Base-by-base conservation (phyloP, 2,329 filamentous ascomycete genomes). In the Hirsutella rhossiliensis region DNA sequence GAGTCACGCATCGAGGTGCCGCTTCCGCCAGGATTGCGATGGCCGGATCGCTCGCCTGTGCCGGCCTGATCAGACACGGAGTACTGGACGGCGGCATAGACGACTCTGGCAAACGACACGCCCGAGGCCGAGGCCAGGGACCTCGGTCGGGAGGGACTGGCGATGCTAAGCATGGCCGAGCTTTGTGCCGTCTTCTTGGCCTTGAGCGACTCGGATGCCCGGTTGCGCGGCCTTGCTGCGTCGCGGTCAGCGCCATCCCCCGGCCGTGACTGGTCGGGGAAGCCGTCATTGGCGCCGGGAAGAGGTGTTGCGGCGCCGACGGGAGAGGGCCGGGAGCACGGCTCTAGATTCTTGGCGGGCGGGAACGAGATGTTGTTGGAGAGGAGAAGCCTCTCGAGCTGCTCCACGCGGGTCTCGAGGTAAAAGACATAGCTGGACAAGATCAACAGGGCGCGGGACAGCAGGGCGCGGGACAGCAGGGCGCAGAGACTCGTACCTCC, bases 91-190 rank as follows among this genome's bases (percentile, higher is more conserved):
- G 90, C 90, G 11, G 90, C 88, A 59, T 95, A 92, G 11, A 97
- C 90, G 12, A 97, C 87, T 45, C 87, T 77, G 5, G 90, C 89
- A 66, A 97, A 97, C 0, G 89, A 94, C 42, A 97, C 92, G 15
- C 89, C 90, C 2, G 87, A 89, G 1, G 87, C 84, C 0, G 87
- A 87, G 15, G 87, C 87, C 15, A 94, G 71, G 56, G 88, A 88
- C 49, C 87, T 77, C 3, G 85, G 81, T 60, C 92, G 87, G 4
- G 85, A 82, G 4, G 80, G 76, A 41, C 82, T 84, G 57, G 87
- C 82, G 20, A 88, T 83, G 20, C 84, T 86, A 18, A 86, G 78
- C 75, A 86, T 84, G 46, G 59, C 62, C 3, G 61, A 55, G 38
- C 54, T 54, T 32, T 58, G 55, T 2, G 56, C 55, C 11, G 54